Evolutionary conservation across 805 yeast genomes (phyloP).

Genomic region (Kodamaea kaohsiungensis): DNA sequence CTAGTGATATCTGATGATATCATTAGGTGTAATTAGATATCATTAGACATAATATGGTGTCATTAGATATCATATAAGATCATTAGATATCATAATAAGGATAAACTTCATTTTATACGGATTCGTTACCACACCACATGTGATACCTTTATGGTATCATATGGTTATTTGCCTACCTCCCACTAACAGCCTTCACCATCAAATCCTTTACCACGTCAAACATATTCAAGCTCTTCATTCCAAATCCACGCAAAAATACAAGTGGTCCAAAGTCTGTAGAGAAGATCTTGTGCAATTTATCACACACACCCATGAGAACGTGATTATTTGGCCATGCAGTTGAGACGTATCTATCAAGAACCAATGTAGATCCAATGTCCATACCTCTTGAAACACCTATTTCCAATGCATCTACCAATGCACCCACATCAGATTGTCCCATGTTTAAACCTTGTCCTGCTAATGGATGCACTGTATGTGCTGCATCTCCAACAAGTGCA

Average conservation of each 20-base stretch:
- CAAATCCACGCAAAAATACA: slow-evolving; percentile 73
- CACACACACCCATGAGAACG: slow-evolving; percentile 81
- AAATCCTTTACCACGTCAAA: slow-evolving; percentile 66
- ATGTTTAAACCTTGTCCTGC: slow-evolving; percentile 98
- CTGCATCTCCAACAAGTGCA: slow-evolving; percentile 97
- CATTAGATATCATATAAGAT: too few relatives aligned
- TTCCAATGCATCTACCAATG: slow-evolving; percentile 68
- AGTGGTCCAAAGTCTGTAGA: slow-evolving; percentile 71
- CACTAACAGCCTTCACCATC: slow-evolving; percentile 53
- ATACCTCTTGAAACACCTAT: slow-evolving; percentile 72
- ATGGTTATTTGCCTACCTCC: slow-evolving; percentile 15
- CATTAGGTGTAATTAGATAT: too few relatives aligned
- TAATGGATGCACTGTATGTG: slow-evolving; percentile 94
- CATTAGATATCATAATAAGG: too few relatives aligned
- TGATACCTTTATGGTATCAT: not conserved
- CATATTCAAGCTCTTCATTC: slow-evolving; percentile 68
- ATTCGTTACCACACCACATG: too few relatives aligned
- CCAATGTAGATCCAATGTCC: slow-evolving; percentile 81
- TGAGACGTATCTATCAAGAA: slow-evolving; percentile 84
- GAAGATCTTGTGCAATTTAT: slow-evolving; percentile 86
- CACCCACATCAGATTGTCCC: slow-evolving; percentile 92
- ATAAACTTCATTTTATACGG: too few relatives aligned
- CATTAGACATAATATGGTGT: too few relatives aligned
- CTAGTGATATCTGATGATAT: too few relatives aligned
- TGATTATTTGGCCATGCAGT: slow-evolving; percentile 83